These are phyloP conservation scores for Astragalus membranaceus DNA, from an alignment of 306 rosid species.

Conservation along the genomic window DNA sequence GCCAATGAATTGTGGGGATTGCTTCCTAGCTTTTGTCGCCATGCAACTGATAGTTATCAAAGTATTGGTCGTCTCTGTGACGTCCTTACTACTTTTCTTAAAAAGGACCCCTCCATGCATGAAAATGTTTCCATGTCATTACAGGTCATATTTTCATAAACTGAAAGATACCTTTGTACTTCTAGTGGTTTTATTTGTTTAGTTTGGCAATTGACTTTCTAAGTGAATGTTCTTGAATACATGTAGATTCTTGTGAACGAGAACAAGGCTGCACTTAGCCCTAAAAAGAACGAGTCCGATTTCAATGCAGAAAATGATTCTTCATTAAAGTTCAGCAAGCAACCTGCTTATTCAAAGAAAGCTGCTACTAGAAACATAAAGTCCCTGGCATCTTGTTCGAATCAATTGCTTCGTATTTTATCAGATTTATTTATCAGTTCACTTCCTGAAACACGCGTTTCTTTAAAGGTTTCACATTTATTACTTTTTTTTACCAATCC, in stretches of 20 bases:
- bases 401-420: constrained; percentile 53
- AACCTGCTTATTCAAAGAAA: constrained; percentile 67
- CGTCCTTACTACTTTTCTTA: constrained; percentile 53
- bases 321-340: constrained; percentile 24
- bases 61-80: constrained; percentile 41
- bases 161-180: background rate
- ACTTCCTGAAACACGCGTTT: constrained; percentile 32
- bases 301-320: constrained; percentile 23
- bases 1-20: constrained; percentile 60
- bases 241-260: constrained; percentile 73
- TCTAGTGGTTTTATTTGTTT: constrained; percentile 11
- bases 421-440: constrained; percentile 62
- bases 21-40: constrained; percentile 83
- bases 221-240: constrained; percentile 13
- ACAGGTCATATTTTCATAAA: constrained; percentile 50
- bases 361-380: constrained; percentile 59
- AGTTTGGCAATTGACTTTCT: background rate
- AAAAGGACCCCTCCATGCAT: constrained; percentile 66
- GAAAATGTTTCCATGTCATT: constrained; percentile 57
- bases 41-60: constrained; percentile 60
- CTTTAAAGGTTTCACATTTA: constrained; percentile 54
- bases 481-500: constrained; percentile 4
- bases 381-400: constrained; percentile 60
- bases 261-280: constrained; percentile 56
- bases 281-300: constrained; percentile 24